These are phyloP conservation scores for Byssoonygena ceratinophila DNA, from an alignment of 2,329 filamentous ascomycete species.

Conservation along the genomic window DNA sequence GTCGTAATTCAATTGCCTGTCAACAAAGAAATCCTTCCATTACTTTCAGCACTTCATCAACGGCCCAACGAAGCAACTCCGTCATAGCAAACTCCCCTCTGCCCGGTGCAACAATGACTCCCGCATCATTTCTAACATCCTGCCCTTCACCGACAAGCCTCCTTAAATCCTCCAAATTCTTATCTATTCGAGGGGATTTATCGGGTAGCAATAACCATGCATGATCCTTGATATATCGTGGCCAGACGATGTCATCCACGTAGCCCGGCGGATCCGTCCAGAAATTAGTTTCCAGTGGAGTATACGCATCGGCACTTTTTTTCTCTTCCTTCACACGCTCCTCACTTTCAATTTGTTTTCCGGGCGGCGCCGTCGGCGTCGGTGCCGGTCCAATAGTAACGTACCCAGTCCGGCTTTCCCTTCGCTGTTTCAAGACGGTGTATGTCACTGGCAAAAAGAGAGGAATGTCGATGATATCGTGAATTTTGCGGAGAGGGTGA, in stretches of 20 bases:
- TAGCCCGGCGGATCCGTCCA: constrained; percentile 93
- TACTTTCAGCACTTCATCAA: constrained; percentile 46
- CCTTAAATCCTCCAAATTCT: constrained; percentile 22
- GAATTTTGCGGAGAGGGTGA: constrained; percentile 24
- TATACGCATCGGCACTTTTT: constrained; percentile 20
- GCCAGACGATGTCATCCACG: constrained; percentile 91
- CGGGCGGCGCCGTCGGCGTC: constrained; percentile 15
- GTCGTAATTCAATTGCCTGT: neutral
- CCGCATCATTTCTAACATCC: constrained; percentile 38
- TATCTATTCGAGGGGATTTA: constrained; percentile 39
- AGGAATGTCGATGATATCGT: constrained; percentile 53
- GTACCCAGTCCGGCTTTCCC: constrained; percentile 38
- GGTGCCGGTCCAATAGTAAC: constrained; percentile 37
- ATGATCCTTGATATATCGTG: constrained; percentile 77
- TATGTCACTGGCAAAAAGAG: constrained; percentile 67
- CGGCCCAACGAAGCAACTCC: constrained; percentile 57
- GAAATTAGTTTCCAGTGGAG: constrained; percentile 56
- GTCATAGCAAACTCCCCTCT: constrained; percentile 50
- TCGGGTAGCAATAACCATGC: constrained; percentile 64
- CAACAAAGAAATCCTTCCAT: neutral
- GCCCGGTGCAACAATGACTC: constrained; percentile 39
- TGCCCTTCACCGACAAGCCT: constrained; percentile 27
- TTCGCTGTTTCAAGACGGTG: constrained; percentile 32
- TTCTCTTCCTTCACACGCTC: neutral
- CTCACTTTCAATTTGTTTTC: neutral